Evolutionary conservation across 208 protist genomes (phyloP).

Genomic region (Porcisia deanei): DNA sequence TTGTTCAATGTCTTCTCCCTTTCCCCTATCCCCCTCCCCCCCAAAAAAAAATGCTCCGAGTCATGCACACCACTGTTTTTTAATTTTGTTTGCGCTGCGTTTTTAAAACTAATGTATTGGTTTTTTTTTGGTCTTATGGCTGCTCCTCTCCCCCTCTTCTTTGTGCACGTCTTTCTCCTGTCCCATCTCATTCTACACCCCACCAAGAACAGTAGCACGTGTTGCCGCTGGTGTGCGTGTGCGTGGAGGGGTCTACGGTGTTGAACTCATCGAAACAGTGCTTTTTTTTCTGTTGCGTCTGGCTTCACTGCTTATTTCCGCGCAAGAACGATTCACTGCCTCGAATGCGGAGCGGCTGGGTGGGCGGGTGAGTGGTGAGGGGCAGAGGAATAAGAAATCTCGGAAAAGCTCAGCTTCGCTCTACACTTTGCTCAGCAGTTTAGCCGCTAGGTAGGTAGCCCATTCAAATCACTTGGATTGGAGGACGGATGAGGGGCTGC

Average conservation of each 20-base stretch:
- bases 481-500: not conserved
- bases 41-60: not conserved
- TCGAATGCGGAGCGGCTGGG: not conserved
- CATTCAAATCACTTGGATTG: not conserved
- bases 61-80: not conserved
- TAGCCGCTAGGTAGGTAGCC: not conserved
- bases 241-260: not conserved
- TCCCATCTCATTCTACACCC: not conserved
- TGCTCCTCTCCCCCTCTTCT: not conserved
- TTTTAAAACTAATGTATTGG: too few relatives aligned
- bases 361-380: not conserved
- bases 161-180: not conserved
- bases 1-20: not conserved
- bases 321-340: not conserved
- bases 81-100: too few relatives aligned
- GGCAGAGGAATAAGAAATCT: not conserved
- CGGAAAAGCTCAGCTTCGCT: not conserved
- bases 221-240: not conserved
- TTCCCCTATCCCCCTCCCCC: too few relatives aligned
- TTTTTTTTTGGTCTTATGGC: too few relatives aligned
- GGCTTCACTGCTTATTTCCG: not conserved
- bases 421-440: not conserved
- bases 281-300: not conserved
- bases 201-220: not conserved
- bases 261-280: too few relatives aligned